Percentiles rank a stretch among this genome's conserved stretches.
Conservation (phyloP, 2,329 filamentous ascomycete species). For the Trichoderma citrinoviride region DNA sequence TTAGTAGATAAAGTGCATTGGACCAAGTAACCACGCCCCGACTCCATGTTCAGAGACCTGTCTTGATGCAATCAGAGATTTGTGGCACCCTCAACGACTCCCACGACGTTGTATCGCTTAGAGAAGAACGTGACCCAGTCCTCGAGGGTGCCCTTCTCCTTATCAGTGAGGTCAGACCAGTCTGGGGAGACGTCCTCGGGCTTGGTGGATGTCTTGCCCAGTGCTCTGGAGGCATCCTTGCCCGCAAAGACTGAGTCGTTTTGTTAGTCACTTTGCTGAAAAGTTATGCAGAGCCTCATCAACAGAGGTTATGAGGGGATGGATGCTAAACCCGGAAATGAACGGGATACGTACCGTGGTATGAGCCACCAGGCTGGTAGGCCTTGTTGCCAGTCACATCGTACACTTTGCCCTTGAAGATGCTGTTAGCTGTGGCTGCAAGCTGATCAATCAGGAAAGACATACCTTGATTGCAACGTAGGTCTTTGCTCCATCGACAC, state of each 20-base stretch:
- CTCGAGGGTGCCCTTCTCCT: conserved; percentile 78
- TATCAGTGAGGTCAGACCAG: conserved; percentile 78
- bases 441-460: not conserved
- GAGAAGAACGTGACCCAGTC: conserved; percentile 97
- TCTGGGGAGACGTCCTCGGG: conserved; percentile 77
- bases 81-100: conserved; percentile 59
- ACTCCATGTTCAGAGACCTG: not conserved
- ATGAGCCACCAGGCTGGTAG: conserved; percentile 78
- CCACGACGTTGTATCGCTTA: conserved; percentile 92
- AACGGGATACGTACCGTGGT: conserved; percentile 65
- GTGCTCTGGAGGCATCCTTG: conserved; percentile 89
- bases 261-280: not conserved
- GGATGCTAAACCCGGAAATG: not conserved
- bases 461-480: conserved; percentile 69
- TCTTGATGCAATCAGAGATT: conserved; percentile 45
- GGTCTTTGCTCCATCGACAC: conserved; percentile 60
- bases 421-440: not conserved
- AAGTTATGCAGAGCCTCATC: not conserved
- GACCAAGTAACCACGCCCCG: not conserved
- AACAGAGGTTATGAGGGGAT: too few relatives aligned
- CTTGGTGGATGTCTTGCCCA: conserved; percentile 84
- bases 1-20: not conserved
- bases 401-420: conserved; percentile 76
- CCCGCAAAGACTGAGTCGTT: conserved; percentile 76
- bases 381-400: conserved; percentile 88